These are phyloP conservation scores for Talinum fruticosum DNA, from an alignment of 148 eudicot genomes.

Conservation along the genomic window DNA sequence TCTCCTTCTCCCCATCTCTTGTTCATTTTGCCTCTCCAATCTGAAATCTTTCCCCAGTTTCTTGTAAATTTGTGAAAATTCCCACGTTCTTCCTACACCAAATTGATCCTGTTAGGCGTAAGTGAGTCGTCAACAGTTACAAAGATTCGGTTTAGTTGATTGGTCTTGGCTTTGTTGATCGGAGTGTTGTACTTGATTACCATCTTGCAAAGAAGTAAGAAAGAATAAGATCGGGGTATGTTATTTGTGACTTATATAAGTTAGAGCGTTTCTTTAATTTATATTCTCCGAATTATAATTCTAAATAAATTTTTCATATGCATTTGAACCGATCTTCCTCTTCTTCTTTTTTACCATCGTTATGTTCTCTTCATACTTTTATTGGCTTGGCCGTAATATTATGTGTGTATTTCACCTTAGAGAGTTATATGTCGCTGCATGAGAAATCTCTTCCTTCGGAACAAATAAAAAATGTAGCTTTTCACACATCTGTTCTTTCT, in stretches of 20 bases:
- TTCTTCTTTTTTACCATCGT: conserved; percentile 22
- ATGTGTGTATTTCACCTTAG: conserved; percentile 33
- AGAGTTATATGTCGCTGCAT: conserved; percentile 38
- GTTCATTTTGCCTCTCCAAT: conserved; percentile 3
- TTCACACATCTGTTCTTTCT: conserved; percentile 13
- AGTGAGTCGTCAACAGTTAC: too few species aligned
- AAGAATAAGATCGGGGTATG: background rate
- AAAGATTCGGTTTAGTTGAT: background rate
- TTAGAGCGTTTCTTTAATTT: conserved; percentile 6
- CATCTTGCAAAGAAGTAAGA: background rate
- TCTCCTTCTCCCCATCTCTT: background rate
- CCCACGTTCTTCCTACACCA: too few species aligned
- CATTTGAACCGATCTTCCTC: conserved; percentile 22
- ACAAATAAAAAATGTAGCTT: conserved; percentile 4
- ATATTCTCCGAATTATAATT: background rate
- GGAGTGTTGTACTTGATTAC: background rate
- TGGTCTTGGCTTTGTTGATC: background rate
- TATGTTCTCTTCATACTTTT: conserved; percentile 36
- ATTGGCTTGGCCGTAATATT: conserved; percentile 32
- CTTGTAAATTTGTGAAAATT: too few species aligned
- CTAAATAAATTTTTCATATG: conserved; percentile 11
- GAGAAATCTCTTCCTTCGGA: conserved; percentile 27
- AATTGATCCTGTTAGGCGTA: background rate
- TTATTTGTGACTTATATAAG: background rate
- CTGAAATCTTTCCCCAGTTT: background rate